Evolutionary conservation across 768 basidiomycete species (phyloP).

Genomic region (Suillus spraguei): DNA sequence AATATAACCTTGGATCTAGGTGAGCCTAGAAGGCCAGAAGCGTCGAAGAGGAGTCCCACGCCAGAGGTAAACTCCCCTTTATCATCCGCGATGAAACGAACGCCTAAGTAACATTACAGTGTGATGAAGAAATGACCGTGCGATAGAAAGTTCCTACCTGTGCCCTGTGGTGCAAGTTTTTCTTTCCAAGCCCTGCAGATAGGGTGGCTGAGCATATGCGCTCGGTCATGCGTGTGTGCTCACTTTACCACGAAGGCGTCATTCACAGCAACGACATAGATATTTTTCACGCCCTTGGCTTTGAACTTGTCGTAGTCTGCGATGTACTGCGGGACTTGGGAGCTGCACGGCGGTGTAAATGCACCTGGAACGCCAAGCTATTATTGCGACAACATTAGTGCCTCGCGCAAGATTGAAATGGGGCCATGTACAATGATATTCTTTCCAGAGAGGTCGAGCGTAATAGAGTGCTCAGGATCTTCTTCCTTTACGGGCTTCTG

Average conservation of each 20-base stretch:
- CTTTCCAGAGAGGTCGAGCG: constrained; percentile 56
- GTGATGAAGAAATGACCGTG: constrained; percentile 12
- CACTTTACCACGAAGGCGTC: constrained; percentile 73
- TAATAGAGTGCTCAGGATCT: constrained; percentile 43
- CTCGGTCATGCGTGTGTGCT: constrained; percentile 9
- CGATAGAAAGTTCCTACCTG: constrained; percentile 41
- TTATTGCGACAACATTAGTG: background rate
- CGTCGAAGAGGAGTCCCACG: constrained; percentile 65
- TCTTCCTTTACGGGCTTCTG: constrained; percentile 59
- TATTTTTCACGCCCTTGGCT: constrained; percentile 70
- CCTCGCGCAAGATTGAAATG: background rate
- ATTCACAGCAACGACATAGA: constrained; percentile 78
- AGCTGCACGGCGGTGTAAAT: constrained; percentile 73
- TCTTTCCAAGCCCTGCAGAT: constrained; percentile 67
- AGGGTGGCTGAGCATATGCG: constrained; percentile 10
- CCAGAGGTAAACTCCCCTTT: constrained; percentile 54
- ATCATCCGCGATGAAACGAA: constrained; percentile 73
- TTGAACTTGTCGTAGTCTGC: constrained; percentile 69
- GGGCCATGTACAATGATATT: constrained; percentile 57
- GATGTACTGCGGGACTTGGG: constrained; percentile 67
- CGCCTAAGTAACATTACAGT: constrained; percentile 33
- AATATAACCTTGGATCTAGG: constrained; percentile 61
- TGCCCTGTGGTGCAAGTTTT: constrained; percentile 55
- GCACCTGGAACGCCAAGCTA: constrained; percentile 79
- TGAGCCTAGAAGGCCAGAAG: constrained; percentile 60